Evolutionary conservation across 2,329 filamentous ascomycete genomes (phyloP), one percentile per base, ranked within the genome.

Genomic region (Cytospora mali): DNA sequence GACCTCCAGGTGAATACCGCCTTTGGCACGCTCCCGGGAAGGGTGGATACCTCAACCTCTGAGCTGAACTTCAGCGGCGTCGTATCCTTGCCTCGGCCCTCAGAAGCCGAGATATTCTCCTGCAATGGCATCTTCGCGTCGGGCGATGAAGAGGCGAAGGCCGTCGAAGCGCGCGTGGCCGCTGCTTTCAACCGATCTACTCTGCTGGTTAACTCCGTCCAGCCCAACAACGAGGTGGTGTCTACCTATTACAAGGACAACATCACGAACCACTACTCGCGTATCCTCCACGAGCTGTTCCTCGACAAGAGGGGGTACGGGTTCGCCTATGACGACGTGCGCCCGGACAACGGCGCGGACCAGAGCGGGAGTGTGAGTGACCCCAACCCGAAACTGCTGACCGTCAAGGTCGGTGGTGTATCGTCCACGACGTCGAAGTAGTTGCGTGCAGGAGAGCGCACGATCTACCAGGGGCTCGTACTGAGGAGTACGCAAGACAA

Each of bases 121-220:
- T 84, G 82, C 75, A 79, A 75, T 72, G 77, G 79, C 60, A 70
- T 74, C 2, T 76, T 76, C 55, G 75, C 80, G 69, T 79, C 81
- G 71, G 83, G 84, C 64, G 87, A 87, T n/a, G n/a, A n/a, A n/a
- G n/a, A n/a, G n/a, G n/a, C n/a, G n/a, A n/a, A n/a, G n/a, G n/a
- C n/a, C 48, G 83, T 93, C 61, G 87, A 88, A 10, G 89, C 92
- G 0, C 82, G 91, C n/a, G 76, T 95, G 16, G 84, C 88, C 0
- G 91, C 91, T 1, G 90, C 88, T 0, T 85, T 94, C 70, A 92
- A 93, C 75, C 83, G 91, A 25, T 87, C 84, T 35, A 93, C 89
- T 13, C 75, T 95, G 64, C 75, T 90, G 55, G 71, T 75, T 23
- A 76, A 83, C 68, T 58, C 72, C n/a, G 69, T 70, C 67, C 86